phyloP scores from a whole-genome alignment of 768 basidiomycete species.

The Mycena olivaceomarginata region DNA sequence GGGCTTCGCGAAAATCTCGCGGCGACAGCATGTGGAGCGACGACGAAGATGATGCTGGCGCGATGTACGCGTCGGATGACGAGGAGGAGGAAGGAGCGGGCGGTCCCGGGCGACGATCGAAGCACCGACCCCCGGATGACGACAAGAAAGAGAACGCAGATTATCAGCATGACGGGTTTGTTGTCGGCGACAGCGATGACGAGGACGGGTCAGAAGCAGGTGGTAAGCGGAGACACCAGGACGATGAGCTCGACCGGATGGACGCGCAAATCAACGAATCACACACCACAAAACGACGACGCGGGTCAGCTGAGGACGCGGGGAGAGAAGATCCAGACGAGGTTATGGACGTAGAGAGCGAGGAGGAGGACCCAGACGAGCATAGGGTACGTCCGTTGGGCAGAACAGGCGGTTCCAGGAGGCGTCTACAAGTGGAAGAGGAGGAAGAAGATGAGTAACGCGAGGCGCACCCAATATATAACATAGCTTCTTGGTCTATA shows the following conservation, averaged over 20 bases:
- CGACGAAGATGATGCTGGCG: constrained; percentile 76
- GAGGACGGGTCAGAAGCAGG: constrained; percentile 68
- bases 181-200: constrained; percentile 88
- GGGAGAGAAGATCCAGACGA: constrained; percentile 60
- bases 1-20: constrained; percentile 61
- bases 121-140: constrained; percentile 66
- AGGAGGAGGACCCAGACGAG: constrained; percentile 81
- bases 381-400: constrained; percentile 77
- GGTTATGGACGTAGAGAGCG: constrained; percentile 86
- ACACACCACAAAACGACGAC: constrained; percentile 68
- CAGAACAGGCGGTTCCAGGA: constrained; percentile 69
- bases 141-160: constrained; percentile 76
- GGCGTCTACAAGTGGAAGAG: constrained; percentile 81
- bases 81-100: constrained; percentile 68
- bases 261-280: constrained; percentile 80
- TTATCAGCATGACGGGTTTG: constrained; percentile 91
- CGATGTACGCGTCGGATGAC: constrained; percentile 74
- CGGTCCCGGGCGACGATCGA: constrained; percentile 62
- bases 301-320: constrained; percentile 54
- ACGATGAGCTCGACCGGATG: constrained; percentile 76
- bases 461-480: constrained; percentile 27
- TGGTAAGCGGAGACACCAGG: constrained; percentile 61
- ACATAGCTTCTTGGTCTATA: constrained; percentile 38
- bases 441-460: constrained; percentile 56
- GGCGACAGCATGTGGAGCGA: constrained; percentile 74